Conservation (phyloP, 768 basidiomycete species). For the Mycena chlorophos region DNA sequence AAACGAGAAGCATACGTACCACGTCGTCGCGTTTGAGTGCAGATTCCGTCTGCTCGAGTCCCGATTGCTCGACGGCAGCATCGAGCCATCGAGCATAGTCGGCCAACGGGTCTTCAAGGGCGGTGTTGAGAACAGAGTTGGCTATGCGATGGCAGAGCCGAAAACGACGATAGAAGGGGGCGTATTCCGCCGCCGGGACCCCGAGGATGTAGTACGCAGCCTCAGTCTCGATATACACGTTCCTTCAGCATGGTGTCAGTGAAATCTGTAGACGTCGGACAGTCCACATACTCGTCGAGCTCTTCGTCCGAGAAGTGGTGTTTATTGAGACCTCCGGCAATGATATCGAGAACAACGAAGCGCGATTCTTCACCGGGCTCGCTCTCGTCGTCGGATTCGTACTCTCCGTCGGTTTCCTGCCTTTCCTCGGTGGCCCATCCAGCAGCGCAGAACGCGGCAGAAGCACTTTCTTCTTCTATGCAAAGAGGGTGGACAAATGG, state of each 20-base stretch:
- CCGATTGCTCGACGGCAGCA: conserved; percentile 28
- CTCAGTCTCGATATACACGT: conserved; percentile 62
- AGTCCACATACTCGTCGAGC: no score
- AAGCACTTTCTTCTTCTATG: background rate
- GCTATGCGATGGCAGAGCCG: conserved; percentile 52
- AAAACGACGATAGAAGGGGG: conserved; percentile 44
- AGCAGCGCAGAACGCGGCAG: background rate
- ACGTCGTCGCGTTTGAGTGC: no score
- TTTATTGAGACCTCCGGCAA: no score
- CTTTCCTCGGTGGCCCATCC: conserved; percentile 9
- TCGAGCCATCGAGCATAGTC: conserved; percentile 38
- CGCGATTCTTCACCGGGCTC: no score
- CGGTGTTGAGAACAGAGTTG: conserved; percentile 45
- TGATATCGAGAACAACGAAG: no score
- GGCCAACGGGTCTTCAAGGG: conserved; percentile 35
- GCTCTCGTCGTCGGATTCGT: conserved; percentile 30
- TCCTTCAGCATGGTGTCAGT: conserved; percentile 38
- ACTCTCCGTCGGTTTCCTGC: conserved; percentile 34
- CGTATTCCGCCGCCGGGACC: conserved; percentile 46
- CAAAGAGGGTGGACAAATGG: background rate
- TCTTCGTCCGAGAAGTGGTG: no score
- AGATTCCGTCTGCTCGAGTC: no score
- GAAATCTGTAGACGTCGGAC: no score
- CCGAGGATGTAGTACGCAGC: conserved; percentile 73
- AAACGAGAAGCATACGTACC: no score